Base-by-base conservation (phyloP, 495 filamentous ascomycete species). In the Antarctomyces pellizariae region DNA sequence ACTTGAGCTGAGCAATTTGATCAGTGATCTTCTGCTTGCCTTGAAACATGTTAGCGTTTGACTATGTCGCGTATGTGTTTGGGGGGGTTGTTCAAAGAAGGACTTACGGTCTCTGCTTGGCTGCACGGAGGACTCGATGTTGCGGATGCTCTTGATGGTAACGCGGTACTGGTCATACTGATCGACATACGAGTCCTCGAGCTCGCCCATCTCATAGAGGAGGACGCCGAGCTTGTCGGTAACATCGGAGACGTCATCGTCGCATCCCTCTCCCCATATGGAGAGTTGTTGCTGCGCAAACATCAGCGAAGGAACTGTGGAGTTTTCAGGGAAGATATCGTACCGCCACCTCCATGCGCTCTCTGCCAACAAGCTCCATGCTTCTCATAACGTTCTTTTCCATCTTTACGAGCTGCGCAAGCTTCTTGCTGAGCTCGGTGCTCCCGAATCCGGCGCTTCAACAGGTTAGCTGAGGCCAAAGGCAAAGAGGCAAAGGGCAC, bases 351-450 rank as follows among this genome's bases (percentile, higher is more conserved):
- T 95, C 89, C 77, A 95, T 93, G 35, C 89, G 65, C 60, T 95
- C 86, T 37, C 79, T 68, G 17, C 80, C 76, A 21, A 95, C 86
- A 28, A 84, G 58, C 48, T 95, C 86, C 64, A 97, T 70, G 47
- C 82, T 92, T 43, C 86, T 76, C 86, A 97, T 97, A 19, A 90
- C 74, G 44, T 97, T 95, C 74, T 97, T 97, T 57, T 97, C 86
- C 89, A 97, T 95, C 62, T 97, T 95, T 33, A 97, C 86, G 18
- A 97, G 67, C 59, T 90, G 78, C 14, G 83, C 72, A 30, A 97
- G 68, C 67, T 97, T 97, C 61, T 86, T 84, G 29, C 89, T 74
- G 16, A 97, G 72, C 31, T 97, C 86, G 31, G 86, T 89, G 31
- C 86, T 89, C 49, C 89, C 95, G 43, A 80, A 77, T 32, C 86